Conservation (phyloP, 2,329 filamentous ascomycete species). For the Fusarium proliferatum region DNA sequence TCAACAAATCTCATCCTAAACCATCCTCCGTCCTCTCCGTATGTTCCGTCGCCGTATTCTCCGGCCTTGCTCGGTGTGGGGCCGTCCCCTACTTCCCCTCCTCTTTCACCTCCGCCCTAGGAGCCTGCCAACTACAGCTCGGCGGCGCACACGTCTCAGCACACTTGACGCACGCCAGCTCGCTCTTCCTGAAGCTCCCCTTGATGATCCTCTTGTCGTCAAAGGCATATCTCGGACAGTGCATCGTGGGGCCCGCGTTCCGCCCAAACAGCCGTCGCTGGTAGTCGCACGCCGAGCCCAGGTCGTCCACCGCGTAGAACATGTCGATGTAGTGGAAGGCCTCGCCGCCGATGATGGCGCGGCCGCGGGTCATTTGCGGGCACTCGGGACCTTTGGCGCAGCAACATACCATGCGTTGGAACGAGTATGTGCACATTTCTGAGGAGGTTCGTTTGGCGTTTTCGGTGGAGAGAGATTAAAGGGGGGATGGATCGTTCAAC, state of each 20-base stretch:
- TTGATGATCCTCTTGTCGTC: slow-evolving; percentile 45
- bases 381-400: slow-evolving; percentile 45
- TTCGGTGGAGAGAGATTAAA: neutral
- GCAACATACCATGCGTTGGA: slow-evolving; percentile 44
- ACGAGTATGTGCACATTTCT: slow-evolving; percentile 43
- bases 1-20: accelerated
- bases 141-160: slow-evolving; percentile 45
- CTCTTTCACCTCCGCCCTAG: slow-evolving; percentile 19
- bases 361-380: slow-evolving; percentile 40
- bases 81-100: neutral
- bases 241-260: slow-evolving; percentile 36
- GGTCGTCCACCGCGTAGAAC: slow-evolving; percentile 43
- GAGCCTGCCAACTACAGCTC: slow-evolving; percentile 44
- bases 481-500: neutral
- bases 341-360: slow-evolving; percentile 38
- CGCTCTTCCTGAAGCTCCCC: slow-evolving; percentile 40
- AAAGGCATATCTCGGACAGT: slow-evolving; percentile 42
- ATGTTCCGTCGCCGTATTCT: neutral
- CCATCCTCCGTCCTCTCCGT: neutral
- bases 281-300: slow-evolving; percentile 45
- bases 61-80: neutral
- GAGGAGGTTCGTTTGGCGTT: neutral
- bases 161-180: slow-evolving; percentile 43
- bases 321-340: slow-evolving; percentile 42
- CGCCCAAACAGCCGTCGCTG: slow-evolving; percentile 43